A percentile compares a stretch with the other conserved stretches of the same genome.
These are phyloP conservation scores for Antitrichia curtipendula DNA, from an alignment of 225 moss, liverwort and hornwort species.

Conservation along the genomic window DNA sequence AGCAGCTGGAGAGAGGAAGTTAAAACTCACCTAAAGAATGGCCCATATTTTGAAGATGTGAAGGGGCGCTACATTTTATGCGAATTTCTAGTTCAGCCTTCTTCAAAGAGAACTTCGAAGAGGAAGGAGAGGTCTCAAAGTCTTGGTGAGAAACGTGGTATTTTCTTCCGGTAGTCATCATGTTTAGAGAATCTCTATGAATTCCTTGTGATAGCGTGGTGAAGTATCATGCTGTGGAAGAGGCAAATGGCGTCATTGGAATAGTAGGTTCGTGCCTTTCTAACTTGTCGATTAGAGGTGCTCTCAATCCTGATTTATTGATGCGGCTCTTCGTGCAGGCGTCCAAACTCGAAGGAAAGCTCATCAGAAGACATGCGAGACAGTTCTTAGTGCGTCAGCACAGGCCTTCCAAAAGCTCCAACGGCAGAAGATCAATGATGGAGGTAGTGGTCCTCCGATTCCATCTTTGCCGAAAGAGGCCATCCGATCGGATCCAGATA, in stretches of 20 bases:
- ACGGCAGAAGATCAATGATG: too few relatives aligned
- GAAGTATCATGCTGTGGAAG: not conserved
- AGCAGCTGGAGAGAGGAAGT: not conserved
- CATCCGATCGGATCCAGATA: not conserved
- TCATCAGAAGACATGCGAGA: not conserved
- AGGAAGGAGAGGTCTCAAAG: slow-evolving; percentile 3
- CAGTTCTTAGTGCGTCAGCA: slow-evolving; percentile 3
- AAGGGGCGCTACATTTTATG: slow-evolving; percentile 20
- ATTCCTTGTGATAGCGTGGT: not conserved
- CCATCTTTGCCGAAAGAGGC: not conserved
- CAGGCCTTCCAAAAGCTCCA: slow-evolving; percentile 1
- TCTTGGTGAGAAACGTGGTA: not conserved
- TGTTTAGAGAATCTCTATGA: not conserved
- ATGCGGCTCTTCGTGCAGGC: not conserved
- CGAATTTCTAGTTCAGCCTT: slow-evolving; percentile 19
- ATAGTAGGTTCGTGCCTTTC: not conserved
- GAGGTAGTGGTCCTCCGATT: too few relatives aligned
- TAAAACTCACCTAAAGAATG: not conserved
- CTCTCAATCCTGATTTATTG: not conserved
- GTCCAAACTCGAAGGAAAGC: slow-evolving; percentile 17
- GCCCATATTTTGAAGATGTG: slow-evolving; percentile 10
- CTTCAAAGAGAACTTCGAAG: not conserved
- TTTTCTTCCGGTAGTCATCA: not conserved
- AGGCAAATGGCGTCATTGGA: not conserved
- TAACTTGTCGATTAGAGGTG: not conserved